Percentiles rank a stretch among this genome's conserved stretches.
Conservation (phyloP, 202 grass and related monocot species). For the Setaria italica region DNA sequence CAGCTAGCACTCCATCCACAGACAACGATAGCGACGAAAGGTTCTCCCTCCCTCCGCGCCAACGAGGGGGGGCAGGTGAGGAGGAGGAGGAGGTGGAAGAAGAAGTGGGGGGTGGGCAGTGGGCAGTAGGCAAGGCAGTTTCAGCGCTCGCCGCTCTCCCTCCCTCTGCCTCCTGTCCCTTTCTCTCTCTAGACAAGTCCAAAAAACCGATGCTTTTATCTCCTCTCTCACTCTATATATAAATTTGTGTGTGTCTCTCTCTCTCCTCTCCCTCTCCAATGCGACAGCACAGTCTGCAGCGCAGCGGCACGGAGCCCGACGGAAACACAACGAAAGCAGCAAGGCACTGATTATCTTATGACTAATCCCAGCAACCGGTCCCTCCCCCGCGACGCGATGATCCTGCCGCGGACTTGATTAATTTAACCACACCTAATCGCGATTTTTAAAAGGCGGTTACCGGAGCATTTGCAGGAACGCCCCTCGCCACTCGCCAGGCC, state of each 20-base stretch:
- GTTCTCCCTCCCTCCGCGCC: neutral
- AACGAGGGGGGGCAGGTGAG: neutral
- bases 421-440: neutral
- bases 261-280: constrained; percentile 5
- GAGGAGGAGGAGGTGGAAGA: neutral
- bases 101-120: neutral
- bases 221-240: neutral
- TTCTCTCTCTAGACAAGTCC: constrained; percentile 14
- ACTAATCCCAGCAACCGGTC: neutral
- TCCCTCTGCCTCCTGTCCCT: neutral
- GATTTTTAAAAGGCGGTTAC: neutral
- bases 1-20: neutral
- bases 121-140: constrained; percentile 27
- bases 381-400: neutral
- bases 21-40: neutral
- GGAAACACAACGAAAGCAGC: constrained; percentile 19
- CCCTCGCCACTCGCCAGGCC: too few relatives aligned
- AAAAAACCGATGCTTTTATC: constrained; percentile 25
- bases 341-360: constrained; percentile 41
- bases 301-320: constrained; percentile 36
- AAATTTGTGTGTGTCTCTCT: neutral
- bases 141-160: constrained; percentile 32
- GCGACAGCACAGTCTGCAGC: constrained; percentile 44
- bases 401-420: neutral
- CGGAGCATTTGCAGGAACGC: neutral